These are phyloP conservation scores for Trichoderma breve DNA, from an alignment of 2,329 filamentous ascomycete genomes.

Conservation along the genomic window DNA sequence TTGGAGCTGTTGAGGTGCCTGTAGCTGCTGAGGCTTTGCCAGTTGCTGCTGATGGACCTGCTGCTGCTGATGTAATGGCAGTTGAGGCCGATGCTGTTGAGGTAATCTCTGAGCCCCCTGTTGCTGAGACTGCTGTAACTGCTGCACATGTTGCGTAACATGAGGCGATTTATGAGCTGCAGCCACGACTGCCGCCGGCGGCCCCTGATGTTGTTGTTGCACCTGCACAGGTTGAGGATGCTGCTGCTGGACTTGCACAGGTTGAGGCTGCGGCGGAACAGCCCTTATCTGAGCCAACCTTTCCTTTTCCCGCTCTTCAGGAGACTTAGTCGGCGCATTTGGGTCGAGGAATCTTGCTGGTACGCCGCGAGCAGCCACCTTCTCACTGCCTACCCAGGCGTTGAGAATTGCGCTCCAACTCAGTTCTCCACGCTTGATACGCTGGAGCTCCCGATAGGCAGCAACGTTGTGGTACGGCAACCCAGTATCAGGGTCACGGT, in stretches of 20 bases:
- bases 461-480: slow-evolving; percentile 76
- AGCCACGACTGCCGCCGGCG: slow-evolving; percentile 6
- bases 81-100: neutral
- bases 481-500: slow-evolving; percentile 80
- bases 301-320: slow-evolving; percentile 22
- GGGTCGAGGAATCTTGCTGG: slow-evolving; percentile 68
- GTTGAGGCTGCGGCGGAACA: slow-evolving; percentile 1
- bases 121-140: neutral
- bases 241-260: neutral
- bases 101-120: neutral
- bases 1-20: neutral
- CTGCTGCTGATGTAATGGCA: neutral
- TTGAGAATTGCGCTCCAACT: slow-evolving; percentile 79
- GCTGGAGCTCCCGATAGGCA: slow-evolving; percentile 80
- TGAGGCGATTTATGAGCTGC: slow-evolving; percentile 11
- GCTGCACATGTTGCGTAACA: slow-evolving; percentile 3
- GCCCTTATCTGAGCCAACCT: slow-evolving; percentile 2
- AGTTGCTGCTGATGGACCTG: neutral
- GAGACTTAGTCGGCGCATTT: slow-evolving; percentile 21
- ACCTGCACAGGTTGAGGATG: neutral
- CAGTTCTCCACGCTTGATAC: slow-evolving; percentile 69
- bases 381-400: slow-evolving; percentile 73
- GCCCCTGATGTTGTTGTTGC: slow-evolving; percentile 4
- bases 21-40: neutral
- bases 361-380: slow-evolving; percentile 69